A percentile compares a stretch with the other conserved stretches of the same genome.
phyloP scores from a whole-genome alignment of 106 monocot genomes.

The Cymbidium sinense region DNA sequence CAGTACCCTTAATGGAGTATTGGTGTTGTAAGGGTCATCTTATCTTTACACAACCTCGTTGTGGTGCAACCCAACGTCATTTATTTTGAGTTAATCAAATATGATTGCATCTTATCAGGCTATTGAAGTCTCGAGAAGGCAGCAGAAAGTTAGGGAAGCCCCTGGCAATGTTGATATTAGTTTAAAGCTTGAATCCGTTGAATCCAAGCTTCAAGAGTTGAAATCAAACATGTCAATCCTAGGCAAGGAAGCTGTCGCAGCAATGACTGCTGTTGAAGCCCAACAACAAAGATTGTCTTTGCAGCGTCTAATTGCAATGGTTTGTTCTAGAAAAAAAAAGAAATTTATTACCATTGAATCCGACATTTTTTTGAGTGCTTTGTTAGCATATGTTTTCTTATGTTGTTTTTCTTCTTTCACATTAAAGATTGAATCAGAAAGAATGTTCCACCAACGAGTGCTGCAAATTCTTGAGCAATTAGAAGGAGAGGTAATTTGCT shows the following conservation, averaged over 20 bases:
- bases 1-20: background rate
- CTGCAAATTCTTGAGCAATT: conserved; percentile 82
- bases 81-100: background rate
- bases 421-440: conserved; percentile 86
- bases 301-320: conserved; percentile 88
- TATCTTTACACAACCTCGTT: no score
- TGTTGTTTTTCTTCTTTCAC: background rate
- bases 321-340: conserved; percentile 8
- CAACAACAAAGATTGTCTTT: conserved; percentile 90
- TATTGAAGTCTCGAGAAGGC: conserved; percentile 86
- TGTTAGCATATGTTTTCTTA: background rate
- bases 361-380: background rate
- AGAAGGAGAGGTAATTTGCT: conserved; percentile 44
- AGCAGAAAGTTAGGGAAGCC: conserved; percentile 67
- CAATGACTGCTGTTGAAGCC: conserved; percentile 83
- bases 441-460: conserved; percentile 75
- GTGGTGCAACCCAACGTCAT: background rate
- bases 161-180: conserved; percentile 61
- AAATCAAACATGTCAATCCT: conserved; percentile 77
- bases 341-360: background rate
- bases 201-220: conserved; percentile 74
- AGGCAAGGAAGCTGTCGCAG: conserved; percentile 82
- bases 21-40: background rate
- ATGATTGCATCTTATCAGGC: conserved; percentile 29
- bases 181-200: conserved; percentile 74